Evolutionary conservation across 2,329 filamentous ascomycete species (phyloP).

Genomic region (Stemphylium lycopersici): DNA sequence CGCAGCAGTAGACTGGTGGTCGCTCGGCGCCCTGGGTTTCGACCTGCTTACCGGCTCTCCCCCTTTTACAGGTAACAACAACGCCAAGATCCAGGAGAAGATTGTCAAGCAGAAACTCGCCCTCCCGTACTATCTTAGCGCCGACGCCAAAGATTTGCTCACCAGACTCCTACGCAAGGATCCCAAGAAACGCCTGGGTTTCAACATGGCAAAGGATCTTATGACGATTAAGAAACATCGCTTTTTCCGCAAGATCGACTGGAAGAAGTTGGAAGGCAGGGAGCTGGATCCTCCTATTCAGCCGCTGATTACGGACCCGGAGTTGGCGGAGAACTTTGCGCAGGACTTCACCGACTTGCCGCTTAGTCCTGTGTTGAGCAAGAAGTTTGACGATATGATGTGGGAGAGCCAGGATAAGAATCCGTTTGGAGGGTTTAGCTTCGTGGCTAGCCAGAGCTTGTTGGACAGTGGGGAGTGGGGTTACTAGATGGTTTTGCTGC

Average conservation of each 20-base stretch:
- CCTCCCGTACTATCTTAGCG: constrained; percentile 86
- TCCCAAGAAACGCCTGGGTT: constrained; percentile 84
- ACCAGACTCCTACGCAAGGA: constrained; percentile 91
- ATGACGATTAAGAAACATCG: constrained; percentile 85
- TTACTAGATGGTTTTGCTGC: constrained; percentile 24
- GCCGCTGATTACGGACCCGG: constrained; percentile 92
- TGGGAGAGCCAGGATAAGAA: constrained; percentile 51
- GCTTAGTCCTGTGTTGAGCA: constrained; percentile 69
- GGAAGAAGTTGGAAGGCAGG: constrained; percentile 81
- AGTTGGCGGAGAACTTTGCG: constrained; percentile 94
- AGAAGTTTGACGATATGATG: constrained; percentile 35
- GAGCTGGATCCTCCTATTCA: constrained; percentile 88
- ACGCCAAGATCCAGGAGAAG: constrained; percentile 93
- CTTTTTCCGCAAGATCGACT: constrained; percentile 97
- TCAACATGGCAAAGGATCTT: constrained; percentile 87
- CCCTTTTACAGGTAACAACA: constrained; percentile 88
- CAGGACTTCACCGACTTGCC: constrained; percentile 88
- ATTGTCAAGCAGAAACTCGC: constrained; percentile 91
- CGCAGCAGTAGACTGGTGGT: constrained; percentile 98
- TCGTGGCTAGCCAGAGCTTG: constrained; percentile 59
- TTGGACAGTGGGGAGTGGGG: constrained; percentile 49
- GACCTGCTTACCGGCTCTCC: constrained; percentile 92
- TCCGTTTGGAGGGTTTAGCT: constrained; percentile 62
- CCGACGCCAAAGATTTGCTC: constrained; percentile 92
- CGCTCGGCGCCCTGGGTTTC: constrained; percentile 87